Conservation (phyloP, 2,329 filamentous ascomycete species). For the Neurospora sp. region DNA sequence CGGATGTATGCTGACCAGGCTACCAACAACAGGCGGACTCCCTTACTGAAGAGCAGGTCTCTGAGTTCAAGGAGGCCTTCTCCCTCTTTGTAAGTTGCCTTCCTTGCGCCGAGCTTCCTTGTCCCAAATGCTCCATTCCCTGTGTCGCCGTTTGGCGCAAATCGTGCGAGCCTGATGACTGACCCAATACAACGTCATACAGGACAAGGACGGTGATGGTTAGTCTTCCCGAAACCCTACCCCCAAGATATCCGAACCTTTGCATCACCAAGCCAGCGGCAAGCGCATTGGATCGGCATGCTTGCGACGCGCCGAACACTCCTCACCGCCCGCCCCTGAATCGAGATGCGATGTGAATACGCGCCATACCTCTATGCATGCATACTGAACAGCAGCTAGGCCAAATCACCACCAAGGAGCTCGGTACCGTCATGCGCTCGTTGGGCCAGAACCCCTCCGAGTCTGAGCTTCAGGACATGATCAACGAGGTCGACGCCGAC, state of each 20-base stretch:
- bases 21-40: constrained; percentile 67
- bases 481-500: constrained; percentile 86
- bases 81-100: constrained; percentile 84
- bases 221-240: constrained; percentile 33
- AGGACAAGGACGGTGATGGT: constrained; percentile 92
- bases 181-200: constrained; percentile 22
- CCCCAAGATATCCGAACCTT: neutral
- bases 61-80: constrained; percentile 99
- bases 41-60: constrained; percentile 99
- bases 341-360: neutral
- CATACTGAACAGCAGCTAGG: constrained; percentile 39
- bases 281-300: constrained; percentile 1
- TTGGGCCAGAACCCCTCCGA: constrained; percentile 84
- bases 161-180: constrained; percentile 9
- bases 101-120: neutral
- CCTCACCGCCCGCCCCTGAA: neutral
- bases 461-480: constrained; percentile 87
- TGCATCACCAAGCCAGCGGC: constrained; percentile 3
- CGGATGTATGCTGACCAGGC: constrained; percentile 13
- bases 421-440: constrained; percentile 85
- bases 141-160: constrained; percentile 4
- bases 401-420: constrained; percentile 86
- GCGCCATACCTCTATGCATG: neutral
- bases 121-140: constrained; percentile 6
- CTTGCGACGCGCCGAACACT: constrained; percentile 1